Conservation (phyloP, 2,329 filamentous ascomycete genomes). For the Pseudogymnoascus sp. region DNA sequence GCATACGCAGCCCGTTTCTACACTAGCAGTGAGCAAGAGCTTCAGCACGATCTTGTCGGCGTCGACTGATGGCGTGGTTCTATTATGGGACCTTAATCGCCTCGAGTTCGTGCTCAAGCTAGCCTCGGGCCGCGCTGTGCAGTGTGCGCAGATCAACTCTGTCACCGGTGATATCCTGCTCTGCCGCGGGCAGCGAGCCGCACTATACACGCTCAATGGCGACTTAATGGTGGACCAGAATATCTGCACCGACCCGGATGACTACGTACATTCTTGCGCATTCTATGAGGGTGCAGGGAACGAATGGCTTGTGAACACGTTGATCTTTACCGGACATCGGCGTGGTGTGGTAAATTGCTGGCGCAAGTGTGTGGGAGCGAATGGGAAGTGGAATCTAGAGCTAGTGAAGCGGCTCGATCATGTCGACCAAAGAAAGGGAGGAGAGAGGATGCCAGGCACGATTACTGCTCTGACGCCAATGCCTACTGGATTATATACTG, state of each 20-base stretch:
- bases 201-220: constrained; percentile 84
- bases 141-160: constrained; percentile 83
- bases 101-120: constrained; percentile 76
- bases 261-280: constrained; percentile 72
- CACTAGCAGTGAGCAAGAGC: constrained; percentile 75
- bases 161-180: constrained; percentile 84
- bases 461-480: constrained; percentile 84
- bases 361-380: constrained; percentile 45
- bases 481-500: constrained; percentile 79
- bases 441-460: constrained; percentile 53
- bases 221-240: constrained; percentile 73
- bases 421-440: constrained; percentile 57
- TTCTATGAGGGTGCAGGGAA: constrained; percentile 91
- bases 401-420: constrained; percentile 78
- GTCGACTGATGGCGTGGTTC: constrained; percentile 70
- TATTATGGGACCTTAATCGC: constrained; percentile 91
- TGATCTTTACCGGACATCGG: constrained; percentile 84
- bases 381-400: constrained; percentile 66
- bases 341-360: constrained; percentile 77
- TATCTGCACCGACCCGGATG: constrained; percentile 63
- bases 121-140: constrained; percentile 47
- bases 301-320: constrained; percentile 81
- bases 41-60: constrained; percentile 84
- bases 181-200: constrained; percentile 65
- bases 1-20: constrained; percentile 75